Conservation (phyloP, 2,329 filamentous ascomycete species). For the Amauroascus verrucosus region DNA sequence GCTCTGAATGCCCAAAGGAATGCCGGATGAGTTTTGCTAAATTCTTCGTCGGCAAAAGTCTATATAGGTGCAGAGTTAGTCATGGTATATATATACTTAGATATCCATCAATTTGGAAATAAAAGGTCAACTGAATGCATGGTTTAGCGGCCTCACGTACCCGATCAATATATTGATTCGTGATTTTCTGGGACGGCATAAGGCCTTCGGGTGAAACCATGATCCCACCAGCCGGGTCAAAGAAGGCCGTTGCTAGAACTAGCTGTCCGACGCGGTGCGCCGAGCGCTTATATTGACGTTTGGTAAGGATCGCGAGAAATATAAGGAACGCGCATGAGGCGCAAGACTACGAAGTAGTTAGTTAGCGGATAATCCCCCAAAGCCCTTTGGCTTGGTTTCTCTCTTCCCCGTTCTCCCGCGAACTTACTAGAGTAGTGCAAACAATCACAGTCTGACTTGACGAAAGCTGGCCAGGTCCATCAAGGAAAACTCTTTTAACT, state of each 20-base stretch:
- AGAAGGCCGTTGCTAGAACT: constrained; percentile 37
- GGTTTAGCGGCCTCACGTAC: constrained; percentile 37
- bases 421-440: constrained; percentile 57
- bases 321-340: constrained; percentile 52
- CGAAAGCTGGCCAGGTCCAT: constrained; percentile 37
- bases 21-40: constrained; percentile 64
- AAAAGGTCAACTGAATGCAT: not conserved
- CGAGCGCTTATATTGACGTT: constrained; percentile 44
- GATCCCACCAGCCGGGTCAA: constrained; percentile 35
- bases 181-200: constrained; percentile 55
- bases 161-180: constrained; percentile 61
- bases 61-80: too few species aligned
- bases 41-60: constrained; percentile 58
- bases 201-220: constrained; percentile 39
- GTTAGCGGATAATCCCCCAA: not conserved
- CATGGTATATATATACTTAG: constrained; percentile 13
- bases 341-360: constrained; percentile 42
- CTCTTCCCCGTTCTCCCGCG: not conserved
- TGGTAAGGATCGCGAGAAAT: constrained; percentile 45
- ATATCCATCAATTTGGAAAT: not conserved
- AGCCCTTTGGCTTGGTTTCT: too few species aligned
- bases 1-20: constrained; percentile 84
- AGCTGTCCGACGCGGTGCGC: constrained; percentile 54
- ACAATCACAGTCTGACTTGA: constrained; percentile 61
- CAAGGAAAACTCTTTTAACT: constrained; percentile 40